phyloP scores from a whole-genome alignment of 2,329 filamentous ascomycete genomes.

The Colletotrichum coccodes region DNA sequence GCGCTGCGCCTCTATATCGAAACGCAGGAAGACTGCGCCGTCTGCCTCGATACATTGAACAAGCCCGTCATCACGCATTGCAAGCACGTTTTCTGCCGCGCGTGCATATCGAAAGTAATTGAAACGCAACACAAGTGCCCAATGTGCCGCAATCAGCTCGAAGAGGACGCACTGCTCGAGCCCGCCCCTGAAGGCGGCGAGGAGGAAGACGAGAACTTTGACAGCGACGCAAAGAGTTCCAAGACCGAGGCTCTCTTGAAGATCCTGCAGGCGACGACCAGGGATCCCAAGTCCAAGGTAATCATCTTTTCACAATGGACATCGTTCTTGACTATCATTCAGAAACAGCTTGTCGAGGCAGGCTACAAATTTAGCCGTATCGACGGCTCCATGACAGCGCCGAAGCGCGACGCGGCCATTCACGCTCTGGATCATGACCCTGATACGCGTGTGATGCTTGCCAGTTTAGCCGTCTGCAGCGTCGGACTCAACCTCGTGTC shows the following conservation, averaged over 20 bases:
- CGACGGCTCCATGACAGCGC: constrained; percentile 81
- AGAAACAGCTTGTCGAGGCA: constrained; percentile 71
- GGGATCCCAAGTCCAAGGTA: constrained; percentile 72
- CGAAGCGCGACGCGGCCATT: constrained; percentile 78
- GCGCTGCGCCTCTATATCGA: constrained; percentile 82
- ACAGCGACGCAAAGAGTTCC: constrained; percentile 76
- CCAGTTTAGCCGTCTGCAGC: constrained; percentile 82
- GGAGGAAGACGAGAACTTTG: constrained; percentile 60
- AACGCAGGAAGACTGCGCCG: constrained; percentile 82
- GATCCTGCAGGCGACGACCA: constrained; percentile 76
- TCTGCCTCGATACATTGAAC: constrained; percentile 80
- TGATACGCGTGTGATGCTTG: constrained; percentile 79
- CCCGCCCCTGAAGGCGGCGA: constrained; percentile 66
- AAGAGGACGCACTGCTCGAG: constrained; percentile 69
- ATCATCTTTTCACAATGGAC: constrained; percentile 85
- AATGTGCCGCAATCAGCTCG: constrained; percentile 79
- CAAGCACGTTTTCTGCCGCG: constrained; percentile 80
- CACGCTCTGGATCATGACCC: constrained; percentile 73
- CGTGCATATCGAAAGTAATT: constrained; percentile 80
- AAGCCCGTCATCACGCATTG: constrained; percentile 86
- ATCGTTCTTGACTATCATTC: constrained; percentile 76
- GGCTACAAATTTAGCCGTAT: constrained; percentile 76
- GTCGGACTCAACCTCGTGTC: constrained; percentile 89
- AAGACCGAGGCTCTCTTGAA: constrained; percentile 85
- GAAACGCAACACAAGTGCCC: constrained; percentile 83